Evolutionary conservation across 306 rosid species (phyloP).

Genomic region (Cucurbita ficifolia): DNA sequence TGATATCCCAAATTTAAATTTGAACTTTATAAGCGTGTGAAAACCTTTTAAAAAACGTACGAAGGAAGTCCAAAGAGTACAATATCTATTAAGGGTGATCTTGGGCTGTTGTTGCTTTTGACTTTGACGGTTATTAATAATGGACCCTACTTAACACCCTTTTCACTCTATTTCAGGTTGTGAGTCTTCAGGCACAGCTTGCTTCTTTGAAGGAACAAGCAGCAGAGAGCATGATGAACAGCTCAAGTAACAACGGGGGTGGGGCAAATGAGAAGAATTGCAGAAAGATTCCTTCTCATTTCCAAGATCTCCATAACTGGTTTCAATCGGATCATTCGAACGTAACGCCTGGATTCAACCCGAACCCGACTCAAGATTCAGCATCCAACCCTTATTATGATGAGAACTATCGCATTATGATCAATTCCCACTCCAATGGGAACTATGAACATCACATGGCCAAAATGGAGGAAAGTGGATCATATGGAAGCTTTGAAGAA

Average conservation of each 20-base stretch:
- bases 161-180: constrained; percentile 40
- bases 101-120: too few species aligned
- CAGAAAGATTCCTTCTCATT: constrained; percentile 21
- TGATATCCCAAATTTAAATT: too few species aligned
- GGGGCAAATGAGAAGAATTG: constrained; percentile 44
- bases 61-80: too few species aligned
- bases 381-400: constrained; percentile 23
- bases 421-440: constrained; percentile 34
- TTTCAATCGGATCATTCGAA: constrained; percentile 26
- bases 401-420: constrained; percentile 13
- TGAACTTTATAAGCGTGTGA: too few species aligned
- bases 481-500: constrained; percentile 64
- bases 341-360: constrained; percentile 21
- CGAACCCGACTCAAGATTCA: constrained; percentile 18
- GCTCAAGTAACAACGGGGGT: constrained; percentile 23
- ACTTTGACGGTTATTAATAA: too few species aligned
- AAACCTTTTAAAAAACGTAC: too few species aligned
- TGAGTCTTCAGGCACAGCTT: constrained; percentile 75
- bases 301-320: constrained; percentile 44
- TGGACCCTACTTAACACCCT: too few species aligned
- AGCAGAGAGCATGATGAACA: constrained; percentile 34
- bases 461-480: constrained; percentile 32
- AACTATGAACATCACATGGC: constrained; percentile 23
- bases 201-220: constrained; percentile 75
- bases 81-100: too few species aligned